A percentile compares a stretch with the other conserved stretches of the same genome.
phyloP scores from a whole-genome alignment of 768 basidiomycete species.

The Nidularia pulvinata region DNA sequence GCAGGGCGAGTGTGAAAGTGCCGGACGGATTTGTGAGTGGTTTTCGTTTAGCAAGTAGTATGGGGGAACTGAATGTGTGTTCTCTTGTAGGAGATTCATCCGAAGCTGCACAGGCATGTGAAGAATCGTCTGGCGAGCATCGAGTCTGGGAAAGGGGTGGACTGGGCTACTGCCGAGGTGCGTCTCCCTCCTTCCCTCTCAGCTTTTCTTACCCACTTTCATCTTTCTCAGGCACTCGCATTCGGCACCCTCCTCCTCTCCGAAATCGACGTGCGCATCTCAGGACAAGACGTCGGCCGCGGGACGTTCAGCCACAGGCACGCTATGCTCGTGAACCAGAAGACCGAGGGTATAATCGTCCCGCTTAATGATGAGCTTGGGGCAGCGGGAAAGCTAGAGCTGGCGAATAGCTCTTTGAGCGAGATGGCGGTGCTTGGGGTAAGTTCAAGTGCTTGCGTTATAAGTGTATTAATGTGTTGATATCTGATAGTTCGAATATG shows the following conservation, averaged over 20 bases:
- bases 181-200: conserved; percentile 3
- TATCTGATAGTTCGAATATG: conserved; percentile 78
- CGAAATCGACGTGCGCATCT: conserved; percentile 84
- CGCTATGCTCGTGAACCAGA: conserved; percentile 92
- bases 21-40: conserved; percentile 63
- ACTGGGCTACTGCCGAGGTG: conserved; percentile 92
- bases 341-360: conserved; percentile 75
- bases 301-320: conserved; percentile 91
- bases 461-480: background rate
- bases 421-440: conserved; percentile 90
- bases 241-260: conserved; percentile 86
- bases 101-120: conserved; percentile 77
- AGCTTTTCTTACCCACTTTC: background rate
- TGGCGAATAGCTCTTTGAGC: conserved; percentile 91
- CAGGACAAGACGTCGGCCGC: conserved; percentile 91
- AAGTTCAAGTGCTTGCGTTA: conserved; percentile 19
- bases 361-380: conserved; percentile 76
- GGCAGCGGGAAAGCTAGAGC: conserved; percentile 69
- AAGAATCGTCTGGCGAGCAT: conserved; percentile 74
- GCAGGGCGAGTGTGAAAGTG: conserved; percentile 64
- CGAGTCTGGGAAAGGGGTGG: conserved; percentile 69
- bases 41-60: background rate
- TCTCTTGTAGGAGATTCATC: conserved; percentile 65
- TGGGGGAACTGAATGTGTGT: no score
- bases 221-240: conserved; percentile 64